Evolutionary conservation across 1,284 basidiomycete species (phyloP).

Genomic region (Flammula alnicola): DNA sequence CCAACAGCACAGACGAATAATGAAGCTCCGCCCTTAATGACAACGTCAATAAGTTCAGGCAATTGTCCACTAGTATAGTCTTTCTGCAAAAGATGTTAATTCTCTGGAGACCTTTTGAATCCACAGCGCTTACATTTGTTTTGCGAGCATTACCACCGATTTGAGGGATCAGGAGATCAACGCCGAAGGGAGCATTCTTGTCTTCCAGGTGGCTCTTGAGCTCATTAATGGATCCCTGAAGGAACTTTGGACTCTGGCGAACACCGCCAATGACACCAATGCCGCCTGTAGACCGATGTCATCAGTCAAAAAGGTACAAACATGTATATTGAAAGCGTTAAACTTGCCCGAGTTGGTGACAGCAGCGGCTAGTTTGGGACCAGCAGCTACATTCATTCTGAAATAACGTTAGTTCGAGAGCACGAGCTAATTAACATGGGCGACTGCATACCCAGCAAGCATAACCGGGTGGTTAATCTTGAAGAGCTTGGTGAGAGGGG

Average conservation of each 20-base stretch:
- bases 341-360: constrained; percentile 73
- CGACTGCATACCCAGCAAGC: constrained; percentile 45
- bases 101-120: neutral
- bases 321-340: neutral
- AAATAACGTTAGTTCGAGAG: constrained; percentile 2
- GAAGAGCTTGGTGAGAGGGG: constrained; percentile 72
- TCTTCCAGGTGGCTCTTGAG: constrained; percentile 74
- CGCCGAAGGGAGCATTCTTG: constrained; percentile 79
- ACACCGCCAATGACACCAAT: constrained; percentile 87
- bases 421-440: neutral
- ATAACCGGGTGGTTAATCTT: constrained; percentile 85
- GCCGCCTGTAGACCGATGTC: constrained; percentile 49
- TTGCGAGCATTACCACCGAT: constrained; percentile 79
- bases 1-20: constrained; percentile 88
- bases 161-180: constrained; percentile 83
- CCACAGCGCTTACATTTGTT: constrained; percentile 62
- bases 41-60: constrained; percentile 76
- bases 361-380: constrained; percentile 77
- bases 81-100: constrained; percentile 42
- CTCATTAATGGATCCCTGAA: constrained; percentile 66
- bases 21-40: constrained; percentile 75
- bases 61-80: constrained; percentile 82
- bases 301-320: neutral
- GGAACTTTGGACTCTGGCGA: constrained; percentile 69
- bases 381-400: constrained; percentile 88